These are phyloP conservation scores for Phaeotremella fagi DNA, from an alignment of 768 basidiomycete species.

Conservation along the genomic window DNA sequence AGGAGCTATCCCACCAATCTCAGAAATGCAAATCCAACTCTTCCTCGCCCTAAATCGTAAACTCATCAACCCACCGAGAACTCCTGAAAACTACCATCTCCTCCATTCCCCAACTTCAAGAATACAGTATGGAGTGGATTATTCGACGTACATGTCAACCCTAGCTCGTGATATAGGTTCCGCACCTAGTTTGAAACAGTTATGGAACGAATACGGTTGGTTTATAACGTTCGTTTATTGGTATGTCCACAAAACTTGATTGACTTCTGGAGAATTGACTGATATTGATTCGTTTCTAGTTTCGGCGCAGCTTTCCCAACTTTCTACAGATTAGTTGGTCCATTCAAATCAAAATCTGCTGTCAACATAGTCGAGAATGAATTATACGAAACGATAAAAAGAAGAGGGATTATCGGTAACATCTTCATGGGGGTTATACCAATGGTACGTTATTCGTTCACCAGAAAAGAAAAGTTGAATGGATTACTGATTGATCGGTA, in stretches of 20 bases:
- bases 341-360: constrained; percentile 52
- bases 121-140: constrained; percentile 62
- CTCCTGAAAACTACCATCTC: constrained; percentile 57
- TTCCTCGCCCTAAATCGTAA: constrained; percentile 56
- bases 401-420: constrained; percentile 58
- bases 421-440: constrained; percentile 58
- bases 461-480: neutral
- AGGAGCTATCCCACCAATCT: constrained; percentile 57
- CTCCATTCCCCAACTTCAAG: constrained; percentile 55
- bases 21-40: constrained; percentile 61
- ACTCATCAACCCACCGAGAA: constrained; percentile 51
- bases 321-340: constrained; percentile 59
- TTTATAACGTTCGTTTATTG: constrained; percentile 58
- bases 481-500: neutral
- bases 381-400: constrained; percentile 59
- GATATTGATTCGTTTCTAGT: constrained; percentile 34
- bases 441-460: constrained; percentile 27
- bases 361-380: constrained; percentile 55
- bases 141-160: constrained; percentile 57
- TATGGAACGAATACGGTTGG: constrained; percentile 55
- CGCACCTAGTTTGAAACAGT: constrained; percentile 54
- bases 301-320: constrained; percentile 60
- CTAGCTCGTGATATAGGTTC: constrained; percentile 59
- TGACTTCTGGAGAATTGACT: neutral
- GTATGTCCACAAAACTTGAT: constrained; percentile 41